Evolutionary conservation across 129 eudicot genomes (phyloP), one percentile per base, ranked within the genome.

Genomic region (Chrysanthemum lavandulifolium): DNA sequence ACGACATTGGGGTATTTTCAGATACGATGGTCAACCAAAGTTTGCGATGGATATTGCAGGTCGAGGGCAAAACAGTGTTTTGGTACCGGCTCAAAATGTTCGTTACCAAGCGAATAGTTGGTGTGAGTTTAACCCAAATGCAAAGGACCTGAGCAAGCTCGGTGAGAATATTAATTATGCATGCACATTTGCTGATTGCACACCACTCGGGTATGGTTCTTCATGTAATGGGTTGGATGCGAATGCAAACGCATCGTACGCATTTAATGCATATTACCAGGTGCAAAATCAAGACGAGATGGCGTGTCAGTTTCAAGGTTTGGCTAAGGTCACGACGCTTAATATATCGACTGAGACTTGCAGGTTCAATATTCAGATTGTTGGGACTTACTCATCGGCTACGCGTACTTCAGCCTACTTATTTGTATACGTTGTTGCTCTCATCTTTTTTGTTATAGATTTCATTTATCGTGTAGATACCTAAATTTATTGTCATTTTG

Each of bases 1-100:
- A 79, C 83, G 96, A 18, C 97, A 91, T 31, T 91, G 97, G 97
- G 97, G 97, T 2, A 86, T 91, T 4, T 91, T 91, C 49, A 67
- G 85, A 56, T 91, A n/a, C 2, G 97, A 91, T 45, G 97, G 97
- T 10, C 92, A 88, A 59, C 96, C 97, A 2, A 91, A 91, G 74
- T 91, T 79, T 69, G 82, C 84, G 0, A 88, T 91, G 87, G 96
- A 91, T 56, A 63, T 91, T 6, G 58, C 86, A 14, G 98, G 97
- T 6, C 80, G 80, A 18, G 79, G 75, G 0, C 82, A 69, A 13
- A 84, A 89, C 56, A 52, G 73, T 66, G 71, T 68, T 36, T 81
- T 86, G 11, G 90, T 93, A 9, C 76, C 86, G 8, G 98, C 98
- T 29, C 84, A 79, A 60, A 77, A 87, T 10, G 98, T 93, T 45